These are phyloP conservation scores for Aquilaria yunnanensis DNA, from an alignment of 345 rosid species.

Conservation along the genomic window DNA sequence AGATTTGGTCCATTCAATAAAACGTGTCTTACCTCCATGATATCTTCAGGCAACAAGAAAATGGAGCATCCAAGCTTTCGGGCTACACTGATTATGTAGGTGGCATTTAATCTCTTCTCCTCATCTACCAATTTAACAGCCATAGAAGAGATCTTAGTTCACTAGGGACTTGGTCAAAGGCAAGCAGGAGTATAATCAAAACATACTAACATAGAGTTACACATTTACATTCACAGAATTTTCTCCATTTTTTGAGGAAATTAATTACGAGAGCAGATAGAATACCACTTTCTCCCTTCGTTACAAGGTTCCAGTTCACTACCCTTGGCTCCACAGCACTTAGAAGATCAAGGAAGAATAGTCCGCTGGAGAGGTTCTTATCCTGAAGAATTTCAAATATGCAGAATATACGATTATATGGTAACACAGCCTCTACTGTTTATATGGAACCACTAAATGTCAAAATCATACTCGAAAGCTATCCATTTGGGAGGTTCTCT, in stretches of 20 bases:
- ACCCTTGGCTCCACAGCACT: constrained; percentile 93
- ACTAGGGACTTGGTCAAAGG: background rate
- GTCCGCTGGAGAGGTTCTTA: constrained; percentile 64
- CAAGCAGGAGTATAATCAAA: background rate
- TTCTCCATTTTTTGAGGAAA: background rate
- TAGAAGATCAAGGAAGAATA: constrained; percentile 87
- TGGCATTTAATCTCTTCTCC: constrained; percentile 90
- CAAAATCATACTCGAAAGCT: constrained; percentile 64
- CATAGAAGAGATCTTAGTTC: constrained; percentile 1
- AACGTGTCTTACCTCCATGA: constrained; percentile 61
- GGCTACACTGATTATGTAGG: constrained; percentile 89
- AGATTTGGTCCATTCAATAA: background rate
- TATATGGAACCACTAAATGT: background rate
- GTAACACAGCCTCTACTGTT: background rate
- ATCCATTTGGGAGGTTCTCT: constrained; percentile 54
- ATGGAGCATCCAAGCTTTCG: constrained; percentile 96
- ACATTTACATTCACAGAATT: background rate
- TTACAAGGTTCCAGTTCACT: constrained; percentile 93
- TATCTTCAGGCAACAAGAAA: constrained; percentile 95
- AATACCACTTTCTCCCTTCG: constrained; percentile 91
- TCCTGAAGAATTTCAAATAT: constrained; percentile 41
- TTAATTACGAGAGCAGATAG: background rate
- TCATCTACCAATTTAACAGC: constrained; percentile 42
- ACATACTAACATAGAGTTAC: background rate
- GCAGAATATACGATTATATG: background rate